Conservation (phyloP, 441 rosid species). For the Populus hybrid region DNA sequence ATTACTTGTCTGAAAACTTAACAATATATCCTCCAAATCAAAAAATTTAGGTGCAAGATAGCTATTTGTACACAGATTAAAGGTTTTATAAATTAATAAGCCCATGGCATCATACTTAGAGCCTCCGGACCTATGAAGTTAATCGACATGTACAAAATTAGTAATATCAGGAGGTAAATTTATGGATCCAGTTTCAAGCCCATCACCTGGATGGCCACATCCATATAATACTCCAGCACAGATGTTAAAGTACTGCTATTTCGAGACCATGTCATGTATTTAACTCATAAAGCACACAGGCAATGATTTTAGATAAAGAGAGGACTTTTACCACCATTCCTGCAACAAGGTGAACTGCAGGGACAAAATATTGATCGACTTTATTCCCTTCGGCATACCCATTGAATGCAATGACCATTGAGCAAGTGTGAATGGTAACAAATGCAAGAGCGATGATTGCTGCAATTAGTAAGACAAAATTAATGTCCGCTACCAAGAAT, state of each 20-base stretch:
- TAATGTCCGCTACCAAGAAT: constrained; percentile 15
- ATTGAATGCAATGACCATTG: constrained; percentile 93
- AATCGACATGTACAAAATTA: not conserved
- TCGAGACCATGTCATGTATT: not conserved
- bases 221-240: not conserved
- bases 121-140: not conserved
- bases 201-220: not conserved
- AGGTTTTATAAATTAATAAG: no score
- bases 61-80: no score
- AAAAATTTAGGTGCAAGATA: no score
- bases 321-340: constrained; percentile 67
- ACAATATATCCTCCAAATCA: not conserved
- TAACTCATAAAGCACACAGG: not conserved
- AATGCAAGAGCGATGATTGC: constrained; percentile 88
- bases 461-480: constrained; percentile 36
- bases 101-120: not conserved
- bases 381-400: constrained; percentile 86
- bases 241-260: no score
- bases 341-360: constrained; percentile 76
- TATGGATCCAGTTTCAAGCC: not conserved
- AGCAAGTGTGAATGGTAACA: constrained; percentile 91
- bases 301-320: not conserved
- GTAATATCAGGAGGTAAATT: not conserved
- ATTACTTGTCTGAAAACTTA: not conserved
- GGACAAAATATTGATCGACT: constrained; percentile 80